Conservation (phyloP, 768 basidiomycete species). For the Coprinopsis marcescibilis region DNA sequence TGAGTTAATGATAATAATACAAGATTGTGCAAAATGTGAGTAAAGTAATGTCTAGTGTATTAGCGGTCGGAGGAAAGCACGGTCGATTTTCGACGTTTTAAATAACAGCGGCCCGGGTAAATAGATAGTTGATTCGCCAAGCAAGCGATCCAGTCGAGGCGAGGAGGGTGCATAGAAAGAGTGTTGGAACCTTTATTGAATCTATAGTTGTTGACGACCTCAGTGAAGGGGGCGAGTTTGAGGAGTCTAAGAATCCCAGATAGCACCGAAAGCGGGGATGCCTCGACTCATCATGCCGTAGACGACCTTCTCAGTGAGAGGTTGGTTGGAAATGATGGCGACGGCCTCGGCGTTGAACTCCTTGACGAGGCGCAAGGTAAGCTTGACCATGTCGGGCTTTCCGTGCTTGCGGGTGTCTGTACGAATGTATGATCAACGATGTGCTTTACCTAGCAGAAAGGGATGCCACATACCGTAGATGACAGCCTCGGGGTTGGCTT, state of each 20-base stretch:
- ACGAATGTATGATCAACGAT: neutral
- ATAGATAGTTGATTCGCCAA: neutral
- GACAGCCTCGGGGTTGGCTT: slow-evolving; percentile 49
- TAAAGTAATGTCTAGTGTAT: neutral
- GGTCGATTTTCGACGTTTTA: too few species aligned
- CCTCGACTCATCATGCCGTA: slow-evolving; percentile 56
- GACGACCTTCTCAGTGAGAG: slow-evolving; percentile 49
- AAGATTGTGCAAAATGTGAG: too few species aligned
- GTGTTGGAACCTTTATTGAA: neutral
- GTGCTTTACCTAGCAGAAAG: neutral
- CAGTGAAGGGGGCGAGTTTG: neutral
- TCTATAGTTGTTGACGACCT: neutral
- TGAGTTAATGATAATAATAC: too few species aligned
- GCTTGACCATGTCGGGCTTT: slow-evolving; percentile 44
- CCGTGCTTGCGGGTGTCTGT: slow-evolving; percentile 39
- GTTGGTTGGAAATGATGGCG: slow-evolving; percentile 54
- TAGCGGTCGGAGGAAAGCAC: too few species aligned
- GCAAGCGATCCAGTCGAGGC: slow-evolving; percentile 1
- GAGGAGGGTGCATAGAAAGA: neutral
- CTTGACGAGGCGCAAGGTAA: slow-evolving; percentile 39
- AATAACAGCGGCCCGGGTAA: too few species aligned
- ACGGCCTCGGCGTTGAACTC: slow-evolving; percentile 51
- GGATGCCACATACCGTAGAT: slow-evolving; percentile 39
- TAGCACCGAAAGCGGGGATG: slow-evolving; percentile 57
- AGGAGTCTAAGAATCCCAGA: slow-evolving; percentile 46